Evolutionary conservation across 768 basidiomycete species (phyloP), one percentile per base, ranked within the genome.

Genomic region (Favolaschia claudopus): DNA sequence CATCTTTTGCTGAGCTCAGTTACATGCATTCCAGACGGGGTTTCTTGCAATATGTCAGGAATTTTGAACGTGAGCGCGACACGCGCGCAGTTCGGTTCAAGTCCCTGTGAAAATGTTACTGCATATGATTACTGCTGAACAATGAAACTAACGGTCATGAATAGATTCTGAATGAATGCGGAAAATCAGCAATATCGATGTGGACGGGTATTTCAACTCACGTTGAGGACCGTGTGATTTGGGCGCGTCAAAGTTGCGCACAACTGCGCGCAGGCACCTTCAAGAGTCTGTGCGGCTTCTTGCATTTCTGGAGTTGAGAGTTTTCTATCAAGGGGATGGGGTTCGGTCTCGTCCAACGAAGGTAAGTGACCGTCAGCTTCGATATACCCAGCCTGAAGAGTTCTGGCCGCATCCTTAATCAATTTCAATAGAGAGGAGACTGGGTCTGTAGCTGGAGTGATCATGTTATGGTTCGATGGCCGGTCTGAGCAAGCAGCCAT

Each of bases 211-310:
- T 14, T 33, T 8, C 4, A 25, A 53, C 57, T 27, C 53, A 70
- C 70, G 46, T 71, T 71, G 27, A 71, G 33, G 1, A 73, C 32
- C 0, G 63, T 66, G 48, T 69, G 67, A 37, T 50, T 63, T 6
- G 72, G 72, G 24, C 67, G 63, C 1, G 69, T 67, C 17, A 70
- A 58, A 19, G 64, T 69, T 17, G 70, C 64, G 13, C 56, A 63
- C 6, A 73, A 55, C 45, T 73, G 72, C 1, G 69, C 67, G 40
- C 68, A 73, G 25, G 72, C 72, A 25, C 67, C 72, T 46, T 71
- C 68, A 19, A 73, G 58, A 15, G 65, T 46, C 40, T 69, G 70
- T n/a, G 69, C 56, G 3, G 72, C 69, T 31, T 69, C 56, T 53
- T 57, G 62, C 58, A 69, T 24, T 20, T 62, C 56, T 14, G 65